Evolutionary conservation across 192 early-diverging fungal genomes (phyloP).

Genomic region (Rhizoclosmatium globosum): DNA sequence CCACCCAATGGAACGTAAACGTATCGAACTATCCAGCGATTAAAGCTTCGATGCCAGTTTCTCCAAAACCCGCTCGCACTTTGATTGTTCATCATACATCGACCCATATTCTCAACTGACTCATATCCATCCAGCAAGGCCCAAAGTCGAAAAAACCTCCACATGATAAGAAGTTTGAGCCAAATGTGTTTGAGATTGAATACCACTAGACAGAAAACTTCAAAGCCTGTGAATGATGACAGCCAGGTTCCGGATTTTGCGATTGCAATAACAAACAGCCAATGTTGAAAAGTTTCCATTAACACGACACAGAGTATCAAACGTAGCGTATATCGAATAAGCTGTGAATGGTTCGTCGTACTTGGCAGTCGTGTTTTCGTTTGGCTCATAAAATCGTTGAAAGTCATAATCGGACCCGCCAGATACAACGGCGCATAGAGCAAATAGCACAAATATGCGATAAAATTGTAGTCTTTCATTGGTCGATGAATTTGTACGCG

Average conservation of each 20-base stretch:
- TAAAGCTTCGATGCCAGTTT: slow-evolving; percentile 94
- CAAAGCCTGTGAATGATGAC: slow-evolving; percentile 63
- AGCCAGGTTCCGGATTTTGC: slow-evolving; percentile 87
- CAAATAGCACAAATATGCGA: slow-evolving; percentile 81
- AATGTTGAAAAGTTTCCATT: slow-evolving; percentile 92
- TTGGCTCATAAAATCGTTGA: slow-evolving; percentile 91
- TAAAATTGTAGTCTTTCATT: slow-evolving; percentile 74
- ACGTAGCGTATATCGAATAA: slow-evolving; percentile 69
- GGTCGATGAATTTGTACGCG: slow-evolving; percentile 15
- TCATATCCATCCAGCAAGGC: slow-evolving; percentile 90
- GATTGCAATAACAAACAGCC: slow-evolving; percentile 89
- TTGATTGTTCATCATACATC: slow-evolving; percentile 97
- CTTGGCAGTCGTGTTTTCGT: slow-evolving; percentile 40
- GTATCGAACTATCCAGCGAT: slow-evolving; percentile 79
- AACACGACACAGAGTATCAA: slow-evolving; percentile 69
- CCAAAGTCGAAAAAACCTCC: slow-evolving; percentile 98
- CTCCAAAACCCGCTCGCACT: slow-evolving; percentile 94
- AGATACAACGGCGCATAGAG: slow-evolving; percentile 93
- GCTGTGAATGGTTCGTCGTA: background rate
- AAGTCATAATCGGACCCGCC: slow-evolving; percentile 94
- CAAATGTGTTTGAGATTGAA: slow-evolving; percentile 92
- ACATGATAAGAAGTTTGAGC: slow-evolving; percentile 95
- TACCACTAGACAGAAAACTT: slow-evolving; percentile 88
- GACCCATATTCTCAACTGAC: slow-evolving; percentile 92
- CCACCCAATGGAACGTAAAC: slow-evolving; percentile 96